These are phyloP conservation scores for Stephania yunnanensis DNA, from an alignment of 164 flowering plant genomes.

Conservation along the genomic window DNA sequence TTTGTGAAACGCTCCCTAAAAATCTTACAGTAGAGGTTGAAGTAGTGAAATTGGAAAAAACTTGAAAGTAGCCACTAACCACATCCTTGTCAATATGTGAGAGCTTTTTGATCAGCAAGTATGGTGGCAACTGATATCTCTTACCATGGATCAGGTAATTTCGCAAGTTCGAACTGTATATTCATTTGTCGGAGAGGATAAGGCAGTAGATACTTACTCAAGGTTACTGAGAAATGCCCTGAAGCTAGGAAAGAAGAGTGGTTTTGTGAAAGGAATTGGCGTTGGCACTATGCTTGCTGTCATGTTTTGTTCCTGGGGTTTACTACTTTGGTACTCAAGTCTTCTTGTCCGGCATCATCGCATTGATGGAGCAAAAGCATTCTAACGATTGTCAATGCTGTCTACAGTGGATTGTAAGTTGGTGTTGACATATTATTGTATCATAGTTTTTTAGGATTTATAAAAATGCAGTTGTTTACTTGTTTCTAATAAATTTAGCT, in stretches of 20 bases:
- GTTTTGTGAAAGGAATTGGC: constrained; percentile 69
- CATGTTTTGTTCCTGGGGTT: constrained; percentile 69
- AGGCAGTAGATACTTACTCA: constrained; percentile 53
- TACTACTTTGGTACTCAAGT: constrained; percentile 81
- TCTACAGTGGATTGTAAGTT: constrained; percentile 82
- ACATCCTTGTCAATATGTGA: too few relatives aligned
- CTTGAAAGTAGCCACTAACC: too few relatives aligned
- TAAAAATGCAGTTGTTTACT: neutral
- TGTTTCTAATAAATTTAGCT: constrained; percentile 4
- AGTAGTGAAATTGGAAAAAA: too few relatives aligned
- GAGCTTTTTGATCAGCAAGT: too few relatives aligned
- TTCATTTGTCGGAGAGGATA: constrained; percentile 65
- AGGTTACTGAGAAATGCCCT: constrained; percentile 46
- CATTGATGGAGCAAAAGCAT: constrained; percentile 68
- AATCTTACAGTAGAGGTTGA: too few relatives aligned
- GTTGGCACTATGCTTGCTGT: constrained; percentile 59
- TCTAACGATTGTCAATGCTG: constrained; percentile 67
- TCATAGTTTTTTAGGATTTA: too few relatives aligned
- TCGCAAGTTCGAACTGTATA: constrained; percentile 69
- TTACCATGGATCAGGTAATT: constrained; percentile 39
- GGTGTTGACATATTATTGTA: neutral
- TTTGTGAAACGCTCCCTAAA: too few relatives aligned
- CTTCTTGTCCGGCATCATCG: constrained; percentile 48
- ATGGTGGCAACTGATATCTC: neutral
- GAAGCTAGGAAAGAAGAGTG: constrained; percentile 60